A percentile compares a stretch with the other conserved stretches of the same genome.
These are phyloP conservation scores for Aureobasidium uvarum DNA, from an alignment of 2,329 filamentous ascomycete species.

Conservation along the genomic window DNA sequence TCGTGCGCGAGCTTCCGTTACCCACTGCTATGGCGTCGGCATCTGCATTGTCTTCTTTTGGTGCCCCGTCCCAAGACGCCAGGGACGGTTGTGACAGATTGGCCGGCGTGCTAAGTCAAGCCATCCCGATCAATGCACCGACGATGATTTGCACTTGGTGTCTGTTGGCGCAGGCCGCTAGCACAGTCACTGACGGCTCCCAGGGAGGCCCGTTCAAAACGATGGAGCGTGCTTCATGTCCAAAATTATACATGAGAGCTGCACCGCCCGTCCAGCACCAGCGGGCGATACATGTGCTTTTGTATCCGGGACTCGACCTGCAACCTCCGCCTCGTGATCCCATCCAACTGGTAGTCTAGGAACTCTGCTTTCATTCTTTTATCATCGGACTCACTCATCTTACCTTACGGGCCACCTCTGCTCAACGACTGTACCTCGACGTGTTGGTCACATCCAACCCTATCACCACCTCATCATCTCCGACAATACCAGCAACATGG, in stretches of 20 bases:
- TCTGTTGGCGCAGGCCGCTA: slow-evolving; percentile 26
- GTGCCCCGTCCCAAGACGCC: slow-evolving; percentile 25
- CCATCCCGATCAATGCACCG: slow-evolving; percentile 26
- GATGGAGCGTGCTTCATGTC: slow-evolving; percentile 25
- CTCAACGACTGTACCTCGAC: neutral
- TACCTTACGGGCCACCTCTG: neutral
- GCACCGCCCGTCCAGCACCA: slow-evolving; percentile 21
- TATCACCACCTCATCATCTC: neutral
- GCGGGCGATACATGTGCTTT: slow-evolving; percentile 19
- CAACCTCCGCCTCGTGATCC: slow-evolving; percentile 24
- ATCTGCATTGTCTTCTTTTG: slow-evolving; percentile 26
- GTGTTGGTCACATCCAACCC: neutral
- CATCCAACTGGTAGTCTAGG: slow-evolving; percentile 3
- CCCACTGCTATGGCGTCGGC: slow-evolving; percentile 27
- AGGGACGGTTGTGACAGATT: slow-evolving; percentile 28
- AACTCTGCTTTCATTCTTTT: slow-evolving; percentile 9
- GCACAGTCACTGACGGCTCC: slow-evolving; percentile 25
- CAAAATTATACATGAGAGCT: slow-evolving; percentile 26
- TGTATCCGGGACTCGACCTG: slow-evolving; percentile 20
- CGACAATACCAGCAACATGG: slow-evolving; percentile 4
- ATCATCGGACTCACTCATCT: neutral
- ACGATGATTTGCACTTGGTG: slow-evolving; percentile 25
- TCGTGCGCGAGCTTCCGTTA: slow-evolving; percentile 27
- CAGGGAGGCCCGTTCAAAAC: slow-evolving; percentile 22
- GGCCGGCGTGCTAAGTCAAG: slow-evolving; percentile 24